phyloP scores from a whole-genome alignment of 2,329 filamentous ascomycete genomes.

The Coniochaeta hoffmannii region DNA sequence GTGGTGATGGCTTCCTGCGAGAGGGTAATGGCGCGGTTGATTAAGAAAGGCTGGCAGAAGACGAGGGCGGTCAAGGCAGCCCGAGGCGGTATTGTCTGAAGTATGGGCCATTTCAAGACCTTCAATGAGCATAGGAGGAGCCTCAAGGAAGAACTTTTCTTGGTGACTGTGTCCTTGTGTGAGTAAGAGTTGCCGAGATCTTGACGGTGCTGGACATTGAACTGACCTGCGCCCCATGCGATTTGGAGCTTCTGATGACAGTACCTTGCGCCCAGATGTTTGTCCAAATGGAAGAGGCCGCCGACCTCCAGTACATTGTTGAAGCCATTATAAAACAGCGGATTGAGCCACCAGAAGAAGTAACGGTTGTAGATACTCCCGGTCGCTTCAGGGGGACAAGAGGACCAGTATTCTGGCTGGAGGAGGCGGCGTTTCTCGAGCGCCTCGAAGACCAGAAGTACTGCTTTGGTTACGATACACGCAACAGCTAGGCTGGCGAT shows the following conservation, averaged over 20 bases:
- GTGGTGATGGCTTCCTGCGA: constrained; percentile 18
- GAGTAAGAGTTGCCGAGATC: neutral
- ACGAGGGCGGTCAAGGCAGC: constrained; percentile 30
- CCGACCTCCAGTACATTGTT: constrained; percentile 13
- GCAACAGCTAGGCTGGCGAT: constrained; percentile 20
- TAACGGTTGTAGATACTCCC: constrained; percentile 15
- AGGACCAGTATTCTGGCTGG: constrained; percentile 8
- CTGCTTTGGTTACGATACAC: constrained; percentile 17
- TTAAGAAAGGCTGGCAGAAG: constrained; percentile 38
- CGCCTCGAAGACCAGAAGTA: constrained; percentile 24
- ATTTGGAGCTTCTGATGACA: constrained; percentile 6
- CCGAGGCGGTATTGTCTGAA: constrained; percentile 26
- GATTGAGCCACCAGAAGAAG: constrained; percentile 18
- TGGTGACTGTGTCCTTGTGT: constrained; percentile 8
- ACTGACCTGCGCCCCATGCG: constrained; percentile 10
- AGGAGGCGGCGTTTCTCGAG: constrained; percentile 18
- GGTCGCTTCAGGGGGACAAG: constrained; percentile 14
- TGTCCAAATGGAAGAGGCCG: constrained; percentile 14
- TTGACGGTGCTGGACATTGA: neutral
- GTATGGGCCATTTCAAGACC: constrained; percentile 21
- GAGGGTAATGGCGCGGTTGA: constrained; percentile 25
- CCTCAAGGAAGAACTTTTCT: constrained; percentile 11
- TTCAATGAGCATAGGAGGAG: constrained; percentile 19
- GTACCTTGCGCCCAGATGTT: constrained; percentile 10
- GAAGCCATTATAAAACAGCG: constrained; percentile 14